These are phyloP conservation scores for Crithidia thermophila DNA, from an alignment of 208 protist genomes.

Conservation along the genomic window DNA sequence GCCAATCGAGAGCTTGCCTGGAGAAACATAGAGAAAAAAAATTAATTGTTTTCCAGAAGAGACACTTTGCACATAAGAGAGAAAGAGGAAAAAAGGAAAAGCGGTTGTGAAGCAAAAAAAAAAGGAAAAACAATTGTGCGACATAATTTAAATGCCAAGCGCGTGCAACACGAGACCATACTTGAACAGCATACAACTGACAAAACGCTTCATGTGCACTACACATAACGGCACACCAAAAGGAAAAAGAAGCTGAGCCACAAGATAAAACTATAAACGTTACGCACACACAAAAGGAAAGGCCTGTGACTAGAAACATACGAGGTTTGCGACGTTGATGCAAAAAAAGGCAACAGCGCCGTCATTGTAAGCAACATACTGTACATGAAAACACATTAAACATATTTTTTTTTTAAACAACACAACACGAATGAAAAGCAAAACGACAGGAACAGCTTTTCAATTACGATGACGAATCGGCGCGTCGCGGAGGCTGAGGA, in stretches of 20 bases:
- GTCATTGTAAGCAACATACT: too few relatives aligned
- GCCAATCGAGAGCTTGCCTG: background rate
- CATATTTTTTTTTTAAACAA: too few relatives aligned
- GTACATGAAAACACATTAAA: too few relatives aligned
- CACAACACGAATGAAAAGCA: too few relatives aligned
- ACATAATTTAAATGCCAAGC: too few relatives aligned
- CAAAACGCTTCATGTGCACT: background rate
- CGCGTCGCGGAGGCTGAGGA: background rate
- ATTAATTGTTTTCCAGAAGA: background rate
- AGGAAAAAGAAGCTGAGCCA: conserved; percentile 1
- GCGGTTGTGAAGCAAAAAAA: background rate
- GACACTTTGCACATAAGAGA: background rate
- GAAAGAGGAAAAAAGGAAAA: conserved; percentile 15
- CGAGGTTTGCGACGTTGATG: too few relatives aligned
- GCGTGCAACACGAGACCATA: too few relatives aligned
- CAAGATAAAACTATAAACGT: background rate
- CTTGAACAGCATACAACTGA: too few relatives aligned
- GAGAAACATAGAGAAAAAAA: conserved; percentile 1
- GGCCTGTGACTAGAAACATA: too few relatives aligned
- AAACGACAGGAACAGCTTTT: background rate
- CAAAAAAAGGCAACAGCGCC: too few relatives aligned
- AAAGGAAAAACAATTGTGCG: too few relatives aligned
- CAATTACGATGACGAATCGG: background rate
- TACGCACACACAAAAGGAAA: background rate
- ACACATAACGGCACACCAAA: conserved; percentile 1